Percentiles rank a stretch among this genome's conserved stretches.
Conservation (phyloP, 2,329 filamentous ascomycete genomes). For the Dothideomycetes sp. region DNA sequence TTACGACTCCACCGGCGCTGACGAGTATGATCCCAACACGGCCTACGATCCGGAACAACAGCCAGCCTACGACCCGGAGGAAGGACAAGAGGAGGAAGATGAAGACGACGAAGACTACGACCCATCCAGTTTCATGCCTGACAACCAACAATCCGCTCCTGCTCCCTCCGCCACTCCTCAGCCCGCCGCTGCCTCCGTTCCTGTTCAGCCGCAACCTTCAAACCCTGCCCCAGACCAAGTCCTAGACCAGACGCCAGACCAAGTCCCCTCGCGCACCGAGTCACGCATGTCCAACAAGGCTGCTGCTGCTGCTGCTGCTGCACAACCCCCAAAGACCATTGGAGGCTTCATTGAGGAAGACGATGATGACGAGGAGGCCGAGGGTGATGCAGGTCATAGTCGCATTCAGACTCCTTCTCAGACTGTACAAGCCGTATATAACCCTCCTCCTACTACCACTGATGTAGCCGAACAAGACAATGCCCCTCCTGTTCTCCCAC, state of each 20-base stretch:
- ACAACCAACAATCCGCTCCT: background rate
- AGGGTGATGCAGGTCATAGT: slow-evolving; percentile 16
- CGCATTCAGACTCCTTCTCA: slow-evolving; percentile 15
- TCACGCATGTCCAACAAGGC: slow-evolving; percentile 27
- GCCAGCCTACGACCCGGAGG: slow-evolving; percentile 36
- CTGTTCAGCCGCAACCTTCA: background rate
- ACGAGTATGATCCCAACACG: slow-evolving; percentile 24
- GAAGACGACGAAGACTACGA: slow-evolving; percentile 34
- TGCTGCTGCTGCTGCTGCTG: slow-evolving; percentile 17
- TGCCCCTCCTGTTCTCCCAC: slow-evolving; percentile 25
- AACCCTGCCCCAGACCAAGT: background rate
- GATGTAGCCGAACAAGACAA: slow-evolving; percentile 14
- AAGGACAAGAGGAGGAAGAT: slow-evolving; percentile 27
- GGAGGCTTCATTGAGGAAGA: slow-evolving; percentile 57
- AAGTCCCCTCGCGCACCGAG: slow-evolving; percentile 37
- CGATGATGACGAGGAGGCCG: slow-evolving; percentile 49
- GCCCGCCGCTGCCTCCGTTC: background rate
- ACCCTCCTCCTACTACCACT: slow-evolving; percentile 13
- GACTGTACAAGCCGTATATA: slow-evolving; percentile 13
- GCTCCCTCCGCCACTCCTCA: slow-evolving; percentile 1
- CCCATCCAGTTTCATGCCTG: slow-evolving; percentile 23
- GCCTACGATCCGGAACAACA: slow-evolving; percentile 31
- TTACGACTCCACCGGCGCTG: slow-evolving; percentile 31
- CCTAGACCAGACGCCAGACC: slow-evolving; percentile 28
- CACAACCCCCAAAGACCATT: slow-evolving; percentile 43